Conservation (phyloP, 2,329 filamentous ascomycete species). For the Colletotrichum sidae region DNA sequence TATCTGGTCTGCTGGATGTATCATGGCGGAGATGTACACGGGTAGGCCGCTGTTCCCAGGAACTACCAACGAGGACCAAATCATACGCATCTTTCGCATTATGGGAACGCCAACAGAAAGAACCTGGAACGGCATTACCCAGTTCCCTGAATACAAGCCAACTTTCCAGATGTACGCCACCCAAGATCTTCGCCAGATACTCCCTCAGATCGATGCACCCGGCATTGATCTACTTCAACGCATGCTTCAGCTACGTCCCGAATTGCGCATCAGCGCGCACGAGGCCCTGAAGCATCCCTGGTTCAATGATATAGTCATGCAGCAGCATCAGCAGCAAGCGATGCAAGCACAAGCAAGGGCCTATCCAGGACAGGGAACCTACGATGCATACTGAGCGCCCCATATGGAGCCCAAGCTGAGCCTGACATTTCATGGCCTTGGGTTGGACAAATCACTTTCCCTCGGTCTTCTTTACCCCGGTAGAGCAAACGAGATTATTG, state of each 20-base stretch:
- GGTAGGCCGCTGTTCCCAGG: conserved; percentile 95
- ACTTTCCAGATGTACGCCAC: conserved; percentile 96
- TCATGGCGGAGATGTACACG: conserved; percentile 99
- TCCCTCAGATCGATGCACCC: conserved; percentile 88
- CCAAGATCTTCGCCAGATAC: conserved; percentile 86
- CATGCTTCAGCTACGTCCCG: conserved; percentile 93
- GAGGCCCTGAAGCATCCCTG: conserved; percentile 91
- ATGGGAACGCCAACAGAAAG: conserved; percentile 98
- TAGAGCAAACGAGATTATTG: no score
- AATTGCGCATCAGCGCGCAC: conserved; percentile 88
- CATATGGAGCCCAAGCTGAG: no score
- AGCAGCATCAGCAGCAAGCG: conserved; percentile 61
- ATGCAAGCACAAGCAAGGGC: conserved; percentile 56
- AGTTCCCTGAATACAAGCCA: conserved; percentile 97
- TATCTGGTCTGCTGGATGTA: conserved; percentile 98
- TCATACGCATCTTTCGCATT: conserved; percentile 95
- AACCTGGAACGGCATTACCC: conserved; percentile 93
- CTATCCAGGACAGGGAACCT: conserved; percentile 51
- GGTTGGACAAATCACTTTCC: no score
- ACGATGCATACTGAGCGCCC: conserved; percentile 40
- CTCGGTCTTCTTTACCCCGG: no score
- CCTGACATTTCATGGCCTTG: no score
- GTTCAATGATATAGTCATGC: conserved; percentile 81
- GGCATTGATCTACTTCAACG: conserved; percentile 89
- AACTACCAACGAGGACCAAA: conserved; percentile 97